Base-by-base conservation (phyloP, 495 filamentous ascomycete species). In the Hypoxylon subgilvum region DNA sequence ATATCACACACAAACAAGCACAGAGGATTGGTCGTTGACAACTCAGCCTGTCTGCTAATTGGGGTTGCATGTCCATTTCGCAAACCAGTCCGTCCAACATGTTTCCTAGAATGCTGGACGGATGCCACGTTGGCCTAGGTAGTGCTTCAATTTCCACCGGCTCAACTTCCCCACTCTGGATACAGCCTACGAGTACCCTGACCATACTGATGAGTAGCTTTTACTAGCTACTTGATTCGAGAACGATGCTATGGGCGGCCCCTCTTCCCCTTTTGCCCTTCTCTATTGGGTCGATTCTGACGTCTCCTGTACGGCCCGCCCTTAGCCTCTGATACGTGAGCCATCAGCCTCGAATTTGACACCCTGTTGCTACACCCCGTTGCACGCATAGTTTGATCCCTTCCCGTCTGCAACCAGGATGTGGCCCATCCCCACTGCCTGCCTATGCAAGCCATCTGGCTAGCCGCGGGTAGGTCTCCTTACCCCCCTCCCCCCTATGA, bases 51-150 rank as follows among this genome's bases (percentile, higher is more conserved):
- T 52, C 65, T 68, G 53, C 57, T 68, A 61, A 68, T 70, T 68
- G 58, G 65, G 67, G 67, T 70, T 70, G 67, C 67, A 70, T 70
- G 67, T 65, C 67, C 67, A 70, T 57, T 66, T 68, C 55, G 50
- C 67, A 57, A n/a, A 51, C 64, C 52, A 68, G 53, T 56, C 67
- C 52, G 59, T 65, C 59, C 61, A 66, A 62, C 62, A 65, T 57
- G 54, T 52, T 68, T 59, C 52, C 61, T 68, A 63, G 61, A 63
- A 58, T 61, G 57, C 67, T 67, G 60, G 58, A 65, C 62, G 67
- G 65, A 67, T 68, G 67, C 67, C 67, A 70, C 67, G 67, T 70
- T 70, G 65, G 59, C 54, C 67, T 63, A n/a, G n/a, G n/a, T n/a
- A 62, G 56, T 61, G 61, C 57, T 68, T 68, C 54, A 61, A 65